Evolutionary conservation across 2,329 filamentous ascomycete species (phyloP).

Genomic region (Dothidotthia symphoricarpi): DNA sequence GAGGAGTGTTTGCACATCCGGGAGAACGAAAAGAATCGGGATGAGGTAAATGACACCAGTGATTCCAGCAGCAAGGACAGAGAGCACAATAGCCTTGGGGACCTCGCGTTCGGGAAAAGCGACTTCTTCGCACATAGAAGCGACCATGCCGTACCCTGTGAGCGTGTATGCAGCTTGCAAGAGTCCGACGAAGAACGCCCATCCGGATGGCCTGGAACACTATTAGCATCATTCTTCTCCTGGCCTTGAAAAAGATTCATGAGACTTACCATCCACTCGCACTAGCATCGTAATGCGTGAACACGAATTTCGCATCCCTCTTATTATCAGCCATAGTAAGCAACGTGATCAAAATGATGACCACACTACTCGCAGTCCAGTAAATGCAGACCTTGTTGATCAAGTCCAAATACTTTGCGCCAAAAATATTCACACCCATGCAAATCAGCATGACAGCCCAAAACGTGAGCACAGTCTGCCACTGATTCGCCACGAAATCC

Average conservation of each 20-base stretch:
- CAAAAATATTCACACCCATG: conserved; percentile 64
- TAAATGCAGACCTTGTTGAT: conserved; percentile 73
- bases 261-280: conserved; percentile 59
- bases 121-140: conserved; percentile 71
- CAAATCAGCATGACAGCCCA: conserved; percentile 69
- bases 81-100: conserved; percentile 68
- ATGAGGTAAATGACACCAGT: conserved; percentile 68
- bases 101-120: conserved; percentile 67
- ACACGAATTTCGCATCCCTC: conserved; percentile 63
- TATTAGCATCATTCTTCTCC: neutral
- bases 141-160: conserved; percentile 69
- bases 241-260: neutral
- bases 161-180: conserved; percentile 64
- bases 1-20: conserved; percentile 63
- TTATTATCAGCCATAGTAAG: conserved; percentile 59
- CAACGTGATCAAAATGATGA: conserved; percentile 68
- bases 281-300: conserved; percentile 66
- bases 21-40: conserved; percentile 73
- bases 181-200: conserved; percentile 71
- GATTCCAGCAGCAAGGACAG: conserved; percentile 64
- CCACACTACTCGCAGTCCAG: conserved; percentile 65
- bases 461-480: conserved; percentile 70
- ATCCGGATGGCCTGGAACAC: conserved; percentile 56
- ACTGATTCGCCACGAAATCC: conserved; percentile 64
- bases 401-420: conserved; percentile 60